Base-by-base conservation (phyloP, 305 asterid genomes). In the Euphrasia arctica region DNA sequence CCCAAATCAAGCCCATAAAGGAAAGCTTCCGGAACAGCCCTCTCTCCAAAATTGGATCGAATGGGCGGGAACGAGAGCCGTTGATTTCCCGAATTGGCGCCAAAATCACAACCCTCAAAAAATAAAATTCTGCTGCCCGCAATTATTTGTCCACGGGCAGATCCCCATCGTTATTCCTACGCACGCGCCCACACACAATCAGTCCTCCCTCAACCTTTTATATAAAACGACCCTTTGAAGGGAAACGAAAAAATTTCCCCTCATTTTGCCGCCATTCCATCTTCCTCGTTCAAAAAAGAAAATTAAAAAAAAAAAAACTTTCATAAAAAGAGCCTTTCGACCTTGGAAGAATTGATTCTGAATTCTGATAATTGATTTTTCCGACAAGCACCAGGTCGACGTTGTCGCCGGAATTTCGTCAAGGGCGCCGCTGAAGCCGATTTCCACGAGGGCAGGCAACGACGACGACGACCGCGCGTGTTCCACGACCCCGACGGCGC, bases 31-130 rank as follows among this genome's bases (percentile, higher is more conserved):
- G 34, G 2, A 42, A 10, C 50, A 10, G 14, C 14, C 14, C 14
- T 9, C 15, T n/a, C n/a, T 39, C 43, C 11, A 39, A 39, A 39
- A 39, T 7, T 4, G 9, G 42, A 45, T 45, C 14, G 14, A 4
- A 12, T 45, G 52, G 22, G 91, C 85, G 86, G 82, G 85, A 82
- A 85, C 7, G 56, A 73, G 79, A 78, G 87, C 87, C 89, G 95
- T 88, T 83, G 83, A 59, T 58, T 4, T 31, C 72, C 58, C 10
- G 36, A 43, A 68, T 5, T 77, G 81, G 91, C 91, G 96, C 86
- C 82, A 82, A 79, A 79, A 66, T 39, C 54, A 7, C 11, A 31
- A 31, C 4, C 34, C 34, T 0, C n/a, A 10, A 63, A 54, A 63
- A 48, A n/a, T 62, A 0, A 1, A 31, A 31, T 68, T 58, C 22